A percentile compares a stretch with the other conserved stretches of the same genome.
These are phyloP conservation scores for Geotrichum australiense DNA, from an alignment of 1,139 yeast species.

Conservation along the genomic window DNA sequence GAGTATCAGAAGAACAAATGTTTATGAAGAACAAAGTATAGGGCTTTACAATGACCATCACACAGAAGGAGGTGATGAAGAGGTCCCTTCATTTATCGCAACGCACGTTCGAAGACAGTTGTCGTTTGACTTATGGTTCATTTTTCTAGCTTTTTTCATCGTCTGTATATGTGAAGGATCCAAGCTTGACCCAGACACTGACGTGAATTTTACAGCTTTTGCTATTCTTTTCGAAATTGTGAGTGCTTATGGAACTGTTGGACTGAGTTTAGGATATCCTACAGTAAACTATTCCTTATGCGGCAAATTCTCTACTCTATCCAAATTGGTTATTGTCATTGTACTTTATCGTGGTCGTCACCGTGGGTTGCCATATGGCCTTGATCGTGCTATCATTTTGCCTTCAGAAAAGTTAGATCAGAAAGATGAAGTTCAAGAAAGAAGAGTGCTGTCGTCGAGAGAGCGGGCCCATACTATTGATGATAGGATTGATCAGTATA, in stretches of 20 bases:
- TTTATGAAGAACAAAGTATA: conserved; percentile 90
- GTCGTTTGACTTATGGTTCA: conserved; percentile 91
- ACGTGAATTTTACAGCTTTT: conserved; percentile 53
- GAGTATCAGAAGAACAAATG: conserved; percentile 92
- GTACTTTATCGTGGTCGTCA: conserved; percentile 93
- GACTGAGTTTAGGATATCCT: conserved; percentile 79
- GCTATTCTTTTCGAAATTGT: conserved; percentile 76
- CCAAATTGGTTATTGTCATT: conserved; percentile 78
- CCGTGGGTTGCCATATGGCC: conserved; percentile 88
- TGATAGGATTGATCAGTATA: too few relatives aligned
- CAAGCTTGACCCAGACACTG: conserved; percentile 33
- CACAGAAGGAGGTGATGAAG: not conserved
- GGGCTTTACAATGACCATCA: conserved; percentile 55
- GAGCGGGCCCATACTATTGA: not conserved
- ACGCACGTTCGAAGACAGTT: conserved; percentile 84
- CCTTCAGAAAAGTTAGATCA: conserved; percentile 47
- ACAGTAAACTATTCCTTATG: conserved; percentile 59
- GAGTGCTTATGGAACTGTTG: conserved; percentile 95
- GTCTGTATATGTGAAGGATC: conserved; percentile 79
- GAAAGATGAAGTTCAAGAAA: conserved; percentile 12
- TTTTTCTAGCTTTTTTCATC: conserved; percentile 76
- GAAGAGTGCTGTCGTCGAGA: conserved; percentile 3
- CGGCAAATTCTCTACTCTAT: conserved; percentile 60
- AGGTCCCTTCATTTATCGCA: conserved; percentile 26
- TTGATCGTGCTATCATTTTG: conserved; percentile 89